Evolutionary conservation across 176 grass and related monocot species (phyloP), one percentile per base, ranked within the genome.

Genomic region (Triticum turgidum): DNA sequence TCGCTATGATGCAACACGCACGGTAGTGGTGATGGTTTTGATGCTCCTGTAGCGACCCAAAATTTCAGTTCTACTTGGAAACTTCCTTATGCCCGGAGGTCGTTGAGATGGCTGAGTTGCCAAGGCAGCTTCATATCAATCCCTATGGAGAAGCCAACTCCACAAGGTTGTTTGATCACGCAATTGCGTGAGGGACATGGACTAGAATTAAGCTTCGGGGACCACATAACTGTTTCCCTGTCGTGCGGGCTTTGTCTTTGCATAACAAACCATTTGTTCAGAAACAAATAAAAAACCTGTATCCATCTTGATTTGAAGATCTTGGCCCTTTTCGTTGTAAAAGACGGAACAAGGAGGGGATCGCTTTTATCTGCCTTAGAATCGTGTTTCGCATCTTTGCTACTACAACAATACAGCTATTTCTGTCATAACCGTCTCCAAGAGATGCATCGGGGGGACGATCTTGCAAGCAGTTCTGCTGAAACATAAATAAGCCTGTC

Each of bases 191-290:
- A 42, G 35, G 47, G 47, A 14, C 47, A 45, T 33, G 68, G 29
- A 66, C 27, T 65, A 33, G 4, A 27, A 33, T 24, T 63, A 54
- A 69, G 18, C 42, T 85, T 11, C 12, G 20, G 39, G 66, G 38
- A 9, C 65, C 37, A 44, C 62, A 71, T 29, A 25, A 62, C 0
- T 79, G 54, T 76, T 72, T 74, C 84, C 68, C 29, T 87, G 61
- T 44, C 80, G 67, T 91, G 76, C 49, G 44, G 81, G 37, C 81
- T 84, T 75, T 30, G 67, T 64, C 87, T 61, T 61, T 87, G 65
- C 54, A 4, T 83, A 51, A 1, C 75, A 34, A 6, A 44, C 3
- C 76, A 13, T 11, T 84, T 58, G n/a, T 20, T 45, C 15, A 20
- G 9, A 6, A 29, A 30, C 15, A 33, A 44, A 27, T 12, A 2